A percentile compares a stretch with the other conserved stretches of the same genome.
phyloP scores from a whole-genome alignment of 2,329 filamentous ascomycete species.

The Trichoderma hamatum region DNA sequence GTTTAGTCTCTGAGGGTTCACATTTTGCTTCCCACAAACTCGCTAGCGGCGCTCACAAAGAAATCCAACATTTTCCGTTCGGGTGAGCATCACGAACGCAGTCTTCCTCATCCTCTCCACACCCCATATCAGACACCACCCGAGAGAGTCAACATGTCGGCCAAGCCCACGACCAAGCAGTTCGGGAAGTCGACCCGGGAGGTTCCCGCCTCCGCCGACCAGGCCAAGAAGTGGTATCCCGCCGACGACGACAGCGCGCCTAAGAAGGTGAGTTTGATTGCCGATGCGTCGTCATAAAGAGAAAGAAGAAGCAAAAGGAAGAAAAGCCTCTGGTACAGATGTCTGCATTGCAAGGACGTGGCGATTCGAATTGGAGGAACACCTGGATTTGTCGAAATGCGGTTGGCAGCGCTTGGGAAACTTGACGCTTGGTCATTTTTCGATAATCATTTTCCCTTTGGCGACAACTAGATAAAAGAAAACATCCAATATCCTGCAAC shows the following conservation, averaged over 20 bases:
- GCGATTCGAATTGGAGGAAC: conserved; percentile 13
- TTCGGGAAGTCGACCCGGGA: conserved; percentile 96
- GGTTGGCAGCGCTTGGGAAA: conserved; percentile 3
- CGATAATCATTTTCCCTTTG: background rate
- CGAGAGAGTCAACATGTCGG: conserved; percentile 67
- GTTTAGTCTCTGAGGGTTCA: conserved; percentile 47
- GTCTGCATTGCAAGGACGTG: conserved; percentile 19
- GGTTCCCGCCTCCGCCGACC: conserved; percentile 83
- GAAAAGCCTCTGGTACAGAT: conserved; percentile 5
- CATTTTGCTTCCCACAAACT: conserved; percentile 51
- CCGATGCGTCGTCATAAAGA: conserved; percentile 30
- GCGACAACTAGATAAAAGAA: conserved; percentile 3
- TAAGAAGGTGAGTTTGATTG: conserved; percentile 82
- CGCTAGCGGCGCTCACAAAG: conserved; percentile 47
- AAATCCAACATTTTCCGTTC: conserved; percentile 44
- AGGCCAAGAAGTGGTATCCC: conserved; percentile 99
- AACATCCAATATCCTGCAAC: background rate
- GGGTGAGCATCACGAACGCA: conserved; percentile 44
- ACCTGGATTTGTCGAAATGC: conserved; percentile 8
- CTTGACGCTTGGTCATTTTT: conserved; percentile 8
- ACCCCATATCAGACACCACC: conserved; percentile 40
- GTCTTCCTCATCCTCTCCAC: conserved; percentile 43
- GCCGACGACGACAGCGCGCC: conserved; percentile 85
- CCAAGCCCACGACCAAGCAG: conserved; percentile 82
- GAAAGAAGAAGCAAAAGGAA: background rate